These are phyloP conservation scores for Schizochytrium sp. DNA, from an alignment of 108 stramenopile genomes.

Conservation along the genomic window DNA sequence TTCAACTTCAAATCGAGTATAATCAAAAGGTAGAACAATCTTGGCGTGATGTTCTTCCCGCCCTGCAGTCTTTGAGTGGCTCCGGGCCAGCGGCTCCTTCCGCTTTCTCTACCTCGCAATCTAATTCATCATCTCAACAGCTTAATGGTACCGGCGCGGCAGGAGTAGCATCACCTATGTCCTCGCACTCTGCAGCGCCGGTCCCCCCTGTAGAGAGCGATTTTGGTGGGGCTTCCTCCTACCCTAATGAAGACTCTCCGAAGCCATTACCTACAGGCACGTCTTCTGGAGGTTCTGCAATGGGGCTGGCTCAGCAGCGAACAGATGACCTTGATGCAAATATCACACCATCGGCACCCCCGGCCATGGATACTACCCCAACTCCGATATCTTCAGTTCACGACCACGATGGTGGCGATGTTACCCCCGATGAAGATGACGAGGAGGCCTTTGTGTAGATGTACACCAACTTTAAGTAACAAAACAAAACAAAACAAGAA, in stretches of 20 bases:
- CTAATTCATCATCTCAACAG: too few species aligned
- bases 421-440: background rate
- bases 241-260: too few species aligned
- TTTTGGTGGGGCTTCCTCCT: too few species aligned
- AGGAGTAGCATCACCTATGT: too few species aligned
- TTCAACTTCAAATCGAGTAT: slow-evolving; percentile 91
- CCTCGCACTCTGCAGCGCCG: too few species aligned
- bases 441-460: slow-evolving; percentile 22
- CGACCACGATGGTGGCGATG: background rate
- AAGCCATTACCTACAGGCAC: too few species aligned
- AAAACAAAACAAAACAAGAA: background rate
- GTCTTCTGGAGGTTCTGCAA: too few species aligned
- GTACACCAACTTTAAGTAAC: background rate
- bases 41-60: slow-evolving; percentile 74
- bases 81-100: background rate
- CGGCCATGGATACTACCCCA: background rate
- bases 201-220: too few species aligned
- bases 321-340: too few species aligned
- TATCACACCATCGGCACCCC: too few species aligned
- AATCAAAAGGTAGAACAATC: slow-evolving; percentile 91
- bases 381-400: background rate
- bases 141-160: background rate
- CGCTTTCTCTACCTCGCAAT: background rate
- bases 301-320: too few species aligned
- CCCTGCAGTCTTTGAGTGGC: slow-evolving; percentile 23